phyloP scores from a whole-genome alignment of 306 rosid genomes.

The Sphenostylis stenocarpa region DNA sequence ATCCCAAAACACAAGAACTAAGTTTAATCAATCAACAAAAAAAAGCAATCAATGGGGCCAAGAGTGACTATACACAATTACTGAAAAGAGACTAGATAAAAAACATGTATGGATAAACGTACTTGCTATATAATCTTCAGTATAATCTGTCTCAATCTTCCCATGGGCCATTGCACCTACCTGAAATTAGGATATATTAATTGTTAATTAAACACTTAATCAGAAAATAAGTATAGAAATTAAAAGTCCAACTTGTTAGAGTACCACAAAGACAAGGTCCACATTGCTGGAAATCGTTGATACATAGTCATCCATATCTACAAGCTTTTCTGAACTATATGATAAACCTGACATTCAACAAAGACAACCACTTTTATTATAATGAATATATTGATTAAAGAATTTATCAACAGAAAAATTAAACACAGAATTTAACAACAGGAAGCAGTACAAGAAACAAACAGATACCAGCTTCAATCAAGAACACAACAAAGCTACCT shows the following conservation, averaged over 20 bases:
- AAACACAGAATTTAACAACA: not conserved
- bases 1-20: not conserved
- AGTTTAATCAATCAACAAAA: not conserved
- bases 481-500: slow-evolving; percentile 55
- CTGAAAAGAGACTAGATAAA: not conserved
- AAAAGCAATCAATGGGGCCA: not conserved
- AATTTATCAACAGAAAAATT: not conserved
- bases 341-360: slow-evolving; percentile 60
- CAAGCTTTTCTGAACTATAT: slow-evolving; percentile 66
- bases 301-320: slow-evolving; percentile 51
- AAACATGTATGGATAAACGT: slow-evolving; percentile 11
- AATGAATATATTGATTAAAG: not conserved
- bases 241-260: slow-evolving; percentile 1
- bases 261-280: slow-evolving; percentile 88
- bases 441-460: not conserved
- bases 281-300: slow-evolving; percentile 28
- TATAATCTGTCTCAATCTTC: slow-evolving; percentile 72
- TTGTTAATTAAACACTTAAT: not conserved
- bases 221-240: not conserved
- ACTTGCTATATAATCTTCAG: slow-evolving; percentile 78
- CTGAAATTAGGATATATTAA: slow-evolving; percentile 42
- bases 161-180: slow-evolving; percentile 94
- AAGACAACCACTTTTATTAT: not conserved
- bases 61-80: not conserved
- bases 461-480: not conserved